Evolutionary conservation across 495 filamentous ascomycete genomes (phyloP).

Genomic region (Cercophora scortea): DNA sequence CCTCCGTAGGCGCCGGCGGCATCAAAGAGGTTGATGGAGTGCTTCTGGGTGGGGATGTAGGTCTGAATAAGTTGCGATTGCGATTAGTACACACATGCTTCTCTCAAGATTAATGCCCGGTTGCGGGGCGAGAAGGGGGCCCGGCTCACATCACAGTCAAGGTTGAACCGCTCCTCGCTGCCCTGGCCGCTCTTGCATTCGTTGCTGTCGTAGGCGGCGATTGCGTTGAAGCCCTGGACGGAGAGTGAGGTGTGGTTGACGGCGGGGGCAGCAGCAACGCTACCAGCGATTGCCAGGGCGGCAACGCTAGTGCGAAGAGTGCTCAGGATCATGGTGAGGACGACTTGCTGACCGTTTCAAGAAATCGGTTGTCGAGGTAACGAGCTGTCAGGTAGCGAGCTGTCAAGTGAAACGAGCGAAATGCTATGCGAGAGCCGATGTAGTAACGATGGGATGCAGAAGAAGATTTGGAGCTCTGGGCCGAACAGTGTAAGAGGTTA

Average conservation of each 20-base stretch:
- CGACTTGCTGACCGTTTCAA: background rate
- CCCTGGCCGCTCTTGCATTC: conserved; percentile 5
- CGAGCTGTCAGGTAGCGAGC: background rate
- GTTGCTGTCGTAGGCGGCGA: conserved; percentile 5
- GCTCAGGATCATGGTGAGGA: conserved; percentile 7
- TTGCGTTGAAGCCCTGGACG: background rate
- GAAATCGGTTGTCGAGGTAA: background rate
- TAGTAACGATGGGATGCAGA: background rate
- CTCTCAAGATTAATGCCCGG: too few species aligned
- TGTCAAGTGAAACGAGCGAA: background rate
- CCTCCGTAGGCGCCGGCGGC: conserved; percentile 10
- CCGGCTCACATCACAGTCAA: conserved; percentile 14
- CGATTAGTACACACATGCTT: too few species aligned
- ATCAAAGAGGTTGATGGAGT: conserved; percentile 8
- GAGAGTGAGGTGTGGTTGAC: background rate
- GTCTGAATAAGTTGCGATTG: too few species aligned
- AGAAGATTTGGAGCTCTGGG: background rate
- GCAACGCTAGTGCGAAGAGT: conserved; percentile 9
- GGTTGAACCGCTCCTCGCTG: conserved; percentile 7
- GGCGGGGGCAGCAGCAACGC: conserved; percentile 6
- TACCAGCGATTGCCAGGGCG: conserved; percentile 6
- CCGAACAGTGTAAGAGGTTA: background rate
- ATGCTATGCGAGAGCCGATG: background rate
- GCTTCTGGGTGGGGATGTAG: conserved; percentile 1
- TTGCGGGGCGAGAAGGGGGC: background rate